These are phyloP conservation scores for Lecanicillium sp. DNA, from an alignment of 2,329 filamentous ascomycete species.

Conservation along the genomic window DNA sequence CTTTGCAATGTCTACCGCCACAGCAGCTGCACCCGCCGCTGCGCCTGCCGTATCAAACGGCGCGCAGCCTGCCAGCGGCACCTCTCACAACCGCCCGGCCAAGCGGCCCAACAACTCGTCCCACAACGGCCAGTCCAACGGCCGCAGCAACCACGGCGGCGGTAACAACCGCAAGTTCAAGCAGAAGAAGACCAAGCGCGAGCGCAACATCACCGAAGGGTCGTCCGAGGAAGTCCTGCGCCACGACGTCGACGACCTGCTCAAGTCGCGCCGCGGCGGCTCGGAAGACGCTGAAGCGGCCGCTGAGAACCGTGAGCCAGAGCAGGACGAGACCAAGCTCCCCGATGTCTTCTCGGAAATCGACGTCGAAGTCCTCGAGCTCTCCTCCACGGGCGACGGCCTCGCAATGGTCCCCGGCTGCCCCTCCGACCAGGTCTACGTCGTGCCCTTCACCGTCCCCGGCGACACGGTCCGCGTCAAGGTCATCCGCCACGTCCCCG, in stretches of 20 bases:
- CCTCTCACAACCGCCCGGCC: constrained; percentile 2
- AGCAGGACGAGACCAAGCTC: constrained; percentile 31
- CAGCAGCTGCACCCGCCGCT: neutral
- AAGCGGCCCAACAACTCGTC: constrained; percentile 13
- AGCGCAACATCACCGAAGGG: constrained; percentile 55
- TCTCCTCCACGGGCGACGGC: constrained; percentile 90
- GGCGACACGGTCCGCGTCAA: constrained; percentile 77
- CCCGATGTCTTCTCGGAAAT: constrained; percentile 68
- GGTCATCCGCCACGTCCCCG: constrained; percentile 63
- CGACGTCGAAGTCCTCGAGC: constrained; percentile 70
- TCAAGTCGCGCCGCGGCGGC: constrained; percentile 35
- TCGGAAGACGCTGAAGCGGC: constrained; percentile 21
- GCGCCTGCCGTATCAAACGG: neutral
- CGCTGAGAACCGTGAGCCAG: constrained; percentile 23
- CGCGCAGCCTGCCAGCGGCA: neutral
- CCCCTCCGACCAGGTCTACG: constrained; percentile 58
- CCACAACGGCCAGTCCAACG: neutral
- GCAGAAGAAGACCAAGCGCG: constrained; percentile 50
- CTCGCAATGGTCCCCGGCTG: constrained; percentile 62
- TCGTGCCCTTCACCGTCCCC: constrained; percentile 82
- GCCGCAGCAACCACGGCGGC: neutral
- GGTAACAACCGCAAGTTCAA: constrained; percentile 24
- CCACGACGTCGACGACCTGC: constrained; percentile 53
- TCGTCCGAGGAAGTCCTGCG: constrained; percentile 62
- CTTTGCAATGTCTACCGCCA: constrained; percentile 3